phyloP scores from a whole-genome alignment of 2,329 filamentous ascomycete genomes.

The Blumeria hordei region DNA sequence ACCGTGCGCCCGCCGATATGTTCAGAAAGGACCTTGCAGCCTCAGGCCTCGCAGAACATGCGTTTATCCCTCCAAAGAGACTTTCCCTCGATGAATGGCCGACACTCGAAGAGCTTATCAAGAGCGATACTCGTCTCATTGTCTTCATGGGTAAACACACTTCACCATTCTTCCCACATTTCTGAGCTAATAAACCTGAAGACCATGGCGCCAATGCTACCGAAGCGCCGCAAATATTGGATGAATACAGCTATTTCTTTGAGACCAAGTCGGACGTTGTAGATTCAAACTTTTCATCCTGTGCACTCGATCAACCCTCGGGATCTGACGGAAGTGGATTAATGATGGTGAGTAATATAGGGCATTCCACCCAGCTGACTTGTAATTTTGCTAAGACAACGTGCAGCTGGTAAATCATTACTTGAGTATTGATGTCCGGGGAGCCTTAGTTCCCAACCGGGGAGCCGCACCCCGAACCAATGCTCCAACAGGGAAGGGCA shows the following conservation, averaged over 20 bases:
- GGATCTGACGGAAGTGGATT: slow-evolving; percentile 21
- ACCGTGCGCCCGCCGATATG: slow-evolving; percentile 27
- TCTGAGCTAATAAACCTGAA: background rate
- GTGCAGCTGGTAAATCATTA: slow-evolving; percentile 34
- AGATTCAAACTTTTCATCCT: slow-evolving; percentile 33
- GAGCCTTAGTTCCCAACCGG: slow-evolving; percentile 27
- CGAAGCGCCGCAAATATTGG: slow-evolving; percentile 33
- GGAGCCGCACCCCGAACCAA: slow-evolving; percentile 21
- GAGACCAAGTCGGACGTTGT: slow-evolving; percentile 44
- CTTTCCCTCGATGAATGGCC: slow-evolving; percentile 25
- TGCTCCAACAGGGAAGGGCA: slow-evolving; percentile 23
- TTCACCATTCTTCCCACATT: background rate
- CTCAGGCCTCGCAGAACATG: slow-evolving; percentile 10
- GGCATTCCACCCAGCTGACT: too few species aligned
- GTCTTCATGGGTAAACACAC: slow-evolving; percentile 38
- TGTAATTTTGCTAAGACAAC: too few species aligned
- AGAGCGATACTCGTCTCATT: slow-evolving; percentile 35
- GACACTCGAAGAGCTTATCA: slow-evolving; percentile 42
- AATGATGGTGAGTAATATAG: slow-evolving; percentile 17
- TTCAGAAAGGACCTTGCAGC: slow-evolving; percentile 19
- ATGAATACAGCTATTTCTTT: slow-evolving; percentile 42
- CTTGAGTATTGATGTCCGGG: slow-evolving; percentile 23
- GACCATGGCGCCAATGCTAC: slow-evolving; percentile 5
- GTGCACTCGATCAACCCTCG: slow-evolving; percentile 36
- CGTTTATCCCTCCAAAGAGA: slow-evolving; percentile 10